phyloP scores from a whole-genome alignment of 768 basidiomycete genomes.

The Tricholoma matsutake region DNA sequence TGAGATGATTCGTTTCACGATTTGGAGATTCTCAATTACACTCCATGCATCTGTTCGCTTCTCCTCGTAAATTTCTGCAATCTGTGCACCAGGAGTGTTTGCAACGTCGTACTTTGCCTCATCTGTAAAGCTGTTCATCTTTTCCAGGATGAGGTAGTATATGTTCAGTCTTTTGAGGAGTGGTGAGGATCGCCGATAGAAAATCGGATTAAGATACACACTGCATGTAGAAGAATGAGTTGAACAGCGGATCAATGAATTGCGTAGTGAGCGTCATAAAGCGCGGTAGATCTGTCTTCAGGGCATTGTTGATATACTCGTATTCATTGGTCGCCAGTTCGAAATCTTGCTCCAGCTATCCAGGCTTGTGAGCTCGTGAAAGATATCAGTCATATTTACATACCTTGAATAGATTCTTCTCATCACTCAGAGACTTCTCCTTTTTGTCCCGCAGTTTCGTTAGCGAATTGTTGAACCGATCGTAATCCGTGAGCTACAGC shows the following conservation, averaged over 20 bases:
- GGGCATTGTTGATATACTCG: slow-evolving; percentile 83
- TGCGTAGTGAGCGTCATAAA: slow-evolving; percentile 85
- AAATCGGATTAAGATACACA: slow-evolving; percentile 39
- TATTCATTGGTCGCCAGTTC: slow-evolving; percentile 91
- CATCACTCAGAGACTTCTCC: slow-evolving; percentile 92
- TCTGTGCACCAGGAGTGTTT: slow-evolving; percentile 63
- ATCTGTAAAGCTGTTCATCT: slow-evolving; percentile 83
- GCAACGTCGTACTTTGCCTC: slow-evolving; percentile 72
- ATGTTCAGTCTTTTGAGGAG: slow-evolving; percentile 69
- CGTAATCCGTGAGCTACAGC: slow-evolving; percentile 80
- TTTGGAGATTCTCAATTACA: slow-evolving; percentile 71
- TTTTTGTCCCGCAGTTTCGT: slow-evolving; percentile 98
- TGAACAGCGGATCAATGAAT: slow-evolving; percentile 97
- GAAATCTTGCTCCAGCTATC: slow-evolving; percentile 91
- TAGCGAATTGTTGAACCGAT: slow-evolving; percentile 93
- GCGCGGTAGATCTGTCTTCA: slow-evolving; percentile 92
- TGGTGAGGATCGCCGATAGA: slow-evolving; percentile 1
- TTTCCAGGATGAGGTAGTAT: slow-evolving; percentile 92
- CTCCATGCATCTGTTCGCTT: slow-evolving; percentile 83
- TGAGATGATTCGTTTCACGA: slow-evolving; percentile 81
- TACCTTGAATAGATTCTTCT: slow-evolving; percentile 97
- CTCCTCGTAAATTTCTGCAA: slow-evolving; percentile 72
- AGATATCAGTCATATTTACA: slow-evolving; percentile 11
- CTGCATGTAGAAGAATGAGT: slow-evolving; percentile 99
- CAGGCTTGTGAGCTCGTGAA: slow-evolving; percentile 15